Evolutionary conservation across 352 stramenopile genomes (phyloP), one percentile per base, ranked within the genome.

Genomic region (Phytopythium cucurbitacearum): DNA sequence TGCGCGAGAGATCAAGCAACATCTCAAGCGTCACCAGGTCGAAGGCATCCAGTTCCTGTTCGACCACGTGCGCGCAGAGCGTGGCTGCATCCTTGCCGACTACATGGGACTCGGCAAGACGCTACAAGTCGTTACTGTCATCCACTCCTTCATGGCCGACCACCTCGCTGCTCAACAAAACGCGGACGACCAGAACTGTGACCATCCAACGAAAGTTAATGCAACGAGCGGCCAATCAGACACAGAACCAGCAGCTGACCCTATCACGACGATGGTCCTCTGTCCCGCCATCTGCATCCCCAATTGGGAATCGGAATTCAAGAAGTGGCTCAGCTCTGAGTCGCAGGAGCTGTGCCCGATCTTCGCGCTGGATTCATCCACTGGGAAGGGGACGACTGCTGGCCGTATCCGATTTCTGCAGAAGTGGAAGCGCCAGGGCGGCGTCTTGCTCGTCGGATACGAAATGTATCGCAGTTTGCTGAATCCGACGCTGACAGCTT

Each of bases 241-340:
- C 9, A 13, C 61, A 3, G 50, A 56, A 10, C 36, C 53, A 3
- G 41, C 66, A 10, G 43, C 9, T 7, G 10, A 16, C 5, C 64
- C 64, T 10, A 60, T 57, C 37, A 87, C 80, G 8, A 76, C 85
- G 16, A 71, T 99, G 67, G 87, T 99, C 34, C 74, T 98, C 28
- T 98, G 94, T 56, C 96, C 96, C 3, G 97, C 95, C 36, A 97
- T 95, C 47, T 91, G 98, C 42, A 95, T 99, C 48, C 95, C 96
- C 37, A 99, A 99, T 66, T 99, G 96, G 96, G 81, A 97, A 57
- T 86, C 90, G 55, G 96, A 99, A 76, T 98, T 99, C 60, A 77
- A 95, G 28, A 99, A 99, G 64, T 99, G 96, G 96, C 66, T 99
- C 34, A 80, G 64, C 33, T 28, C 50, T 2, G 75, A 89, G 40